phyloP scores from a whole-genome alignment of 208 protist species.

The Trichomonas gallinae region DNA sequence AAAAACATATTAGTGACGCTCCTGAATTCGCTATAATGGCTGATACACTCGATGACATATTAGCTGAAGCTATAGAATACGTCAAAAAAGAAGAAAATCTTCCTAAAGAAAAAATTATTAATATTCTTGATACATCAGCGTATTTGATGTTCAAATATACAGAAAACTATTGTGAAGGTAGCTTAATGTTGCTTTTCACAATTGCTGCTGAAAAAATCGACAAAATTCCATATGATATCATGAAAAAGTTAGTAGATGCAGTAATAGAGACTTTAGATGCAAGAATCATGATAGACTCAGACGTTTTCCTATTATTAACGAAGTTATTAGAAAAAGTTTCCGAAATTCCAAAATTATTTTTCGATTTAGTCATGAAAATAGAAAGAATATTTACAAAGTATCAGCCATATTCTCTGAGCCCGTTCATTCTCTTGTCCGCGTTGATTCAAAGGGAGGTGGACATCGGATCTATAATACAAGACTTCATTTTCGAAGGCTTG shows the following conservation, averaged over 20 bases:
- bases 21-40: neutral
- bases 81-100: neutral
- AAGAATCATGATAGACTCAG: neutral
- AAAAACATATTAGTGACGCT: neutral
- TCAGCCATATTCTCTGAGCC: neutral
- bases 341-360: neutral
- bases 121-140: neutral
- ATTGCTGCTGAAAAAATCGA: neutral
- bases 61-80: neutral
- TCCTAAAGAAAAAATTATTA: neutral
- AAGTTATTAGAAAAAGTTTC: neutral
- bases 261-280: neutral
- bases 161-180: neutral
- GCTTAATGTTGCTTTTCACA: neutral
- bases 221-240: neutral
- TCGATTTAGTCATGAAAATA: neutral
- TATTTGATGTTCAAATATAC: neutral
- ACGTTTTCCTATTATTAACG: neutral
- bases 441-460: neutral
- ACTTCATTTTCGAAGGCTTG: neutral
- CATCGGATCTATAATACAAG: neutral
- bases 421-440: neutral
- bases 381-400: neutral
- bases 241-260: neutral
- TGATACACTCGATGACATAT: neutral